Base-by-base conservation (phyloP, 495 filamentous ascomycete species). In the Aspergillus nidulans region DNA sequence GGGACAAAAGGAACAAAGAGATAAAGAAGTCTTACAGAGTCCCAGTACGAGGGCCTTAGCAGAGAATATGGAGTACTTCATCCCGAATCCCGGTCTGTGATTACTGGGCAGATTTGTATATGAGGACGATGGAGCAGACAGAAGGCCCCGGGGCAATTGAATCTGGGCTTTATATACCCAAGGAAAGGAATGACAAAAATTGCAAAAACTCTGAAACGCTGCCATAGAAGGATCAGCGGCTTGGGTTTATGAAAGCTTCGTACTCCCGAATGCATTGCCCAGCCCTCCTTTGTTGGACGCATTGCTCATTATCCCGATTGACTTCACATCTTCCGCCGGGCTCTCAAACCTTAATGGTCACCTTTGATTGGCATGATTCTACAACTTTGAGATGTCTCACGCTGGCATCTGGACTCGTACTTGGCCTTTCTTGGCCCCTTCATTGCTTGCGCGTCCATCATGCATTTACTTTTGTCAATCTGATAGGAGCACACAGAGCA, bases 21-120 rank as follows among this genome's bases (percentile, higher is more conserved):
- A 21, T n/a, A 6, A 21, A 26, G 26, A 49, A 21, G 10, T 39
- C 55, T 0, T 57, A 57, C 55, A 57, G 2, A 52, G 30, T 25
- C 55, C 47, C 3, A 46, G 18, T 39, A 9, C 10, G 23, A 32
- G 20, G 7, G 41, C 48, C 19, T 26, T 44, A 2, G 38, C 7
- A n/a, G 47, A 26, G 32, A 49, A n/a, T 1, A 9, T 24, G 18
- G 7, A 48, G 34, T 16, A 45, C 48, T 32, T 54, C 58, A 54
- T 55, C 12, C 25, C 24, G 26, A 32, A 13, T 36, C 39, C 13
- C n/a, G 18, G 12, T 7, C 6, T 49, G 25, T 0, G 18, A 39
- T 49, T 4, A 9, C 8, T 26, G 25, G 23, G n/a, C n/a, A n/a
- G n/a, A n/a, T 25, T 26, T 26, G 42, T 6, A 19, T 16, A 18